phyloP scores from a whole-genome alignment of 768 basidiomycete genomes.

The Cystofilobasidium macerans region DNA sequence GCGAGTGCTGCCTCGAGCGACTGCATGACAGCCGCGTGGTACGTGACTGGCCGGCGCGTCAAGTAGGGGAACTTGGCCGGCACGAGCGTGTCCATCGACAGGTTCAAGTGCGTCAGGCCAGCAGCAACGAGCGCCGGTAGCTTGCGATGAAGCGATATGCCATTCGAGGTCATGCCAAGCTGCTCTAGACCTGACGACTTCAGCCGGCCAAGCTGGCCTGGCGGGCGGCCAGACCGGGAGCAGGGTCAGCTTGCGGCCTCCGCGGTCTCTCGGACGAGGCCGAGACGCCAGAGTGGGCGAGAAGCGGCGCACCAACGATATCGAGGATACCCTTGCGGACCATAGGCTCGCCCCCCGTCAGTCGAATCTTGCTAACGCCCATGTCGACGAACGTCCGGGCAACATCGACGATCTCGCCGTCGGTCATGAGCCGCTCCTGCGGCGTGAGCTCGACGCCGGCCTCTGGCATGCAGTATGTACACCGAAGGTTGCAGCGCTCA shows the following conservation, averaged over 20 bases:
- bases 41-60: constrained; percentile 51
- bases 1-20: constrained; percentile 55
- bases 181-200: constrained; percentile 53
- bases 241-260: not conserved
- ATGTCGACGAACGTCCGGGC: constrained; percentile 64
- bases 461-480: constrained; percentile 85
- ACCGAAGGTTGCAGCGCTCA: constrained; percentile 77
- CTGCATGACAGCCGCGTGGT: constrained; percentile 63
- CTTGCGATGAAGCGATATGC: constrained; percentile 58
- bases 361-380: constrained; percentile 74
- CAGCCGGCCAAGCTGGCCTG: constrained; percentile 56
- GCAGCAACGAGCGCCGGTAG: constrained; percentile 56
- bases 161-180: constrained; percentile 80
- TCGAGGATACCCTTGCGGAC: constrained; percentile 62
- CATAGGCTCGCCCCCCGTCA: constrained; percentile 83
- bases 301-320: constrained; percentile 53
- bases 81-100: constrained; percentile 65
- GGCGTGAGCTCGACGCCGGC: constrained; percentile 69
- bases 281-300: not conserved
- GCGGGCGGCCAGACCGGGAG: not conserved
- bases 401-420: constrained; percentile 62
- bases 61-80: constrained; percentile 80
- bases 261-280: not conserved
- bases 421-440: constrained; percentile 54
- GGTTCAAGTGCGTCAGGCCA: constrained; percentile 64